Evolutionary conservation across 2,329 filamentous ascomycete genomes (phyloP).

Genomic region (Penicillium sp.): DNA sequence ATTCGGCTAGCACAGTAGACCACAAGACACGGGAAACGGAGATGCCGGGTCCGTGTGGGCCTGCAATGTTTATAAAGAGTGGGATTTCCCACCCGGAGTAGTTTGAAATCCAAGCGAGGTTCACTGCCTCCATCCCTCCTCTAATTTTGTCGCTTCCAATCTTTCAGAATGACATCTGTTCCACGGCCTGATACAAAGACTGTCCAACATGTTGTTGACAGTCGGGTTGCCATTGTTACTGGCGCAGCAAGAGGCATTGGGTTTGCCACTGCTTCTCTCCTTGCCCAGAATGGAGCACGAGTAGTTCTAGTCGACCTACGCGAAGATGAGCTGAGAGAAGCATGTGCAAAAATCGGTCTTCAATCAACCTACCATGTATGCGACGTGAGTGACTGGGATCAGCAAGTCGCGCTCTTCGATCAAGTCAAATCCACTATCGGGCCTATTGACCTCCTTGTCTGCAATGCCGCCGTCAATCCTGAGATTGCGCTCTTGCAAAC

Average conservation of each 20-base stretch:
- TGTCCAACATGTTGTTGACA: not conserved
- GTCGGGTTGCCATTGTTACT: slow-evolving; percentile 18
- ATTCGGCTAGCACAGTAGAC: not conserved
- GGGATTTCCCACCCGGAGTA: not conserved
- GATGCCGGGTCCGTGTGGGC: not conserved
- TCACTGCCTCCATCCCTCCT: not conserved
- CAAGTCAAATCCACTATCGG: slow-evolving; percentile 9
- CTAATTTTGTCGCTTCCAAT: not conserved
- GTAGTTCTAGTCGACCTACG: slow-evolving; percentile 21
- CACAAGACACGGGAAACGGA: not conserved
- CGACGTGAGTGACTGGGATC: slow-evolving; percentile 21
- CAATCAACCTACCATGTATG: slow-evolving; percentile 14
- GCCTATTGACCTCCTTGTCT: slow-evolving; percentile 14
- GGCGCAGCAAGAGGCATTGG: slow-evolving; percentile 26
- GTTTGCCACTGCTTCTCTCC: slow-evolving; percentile 14
- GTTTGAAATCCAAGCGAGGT: not conserved
- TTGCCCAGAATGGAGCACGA: slow-evolving; percentile 18
- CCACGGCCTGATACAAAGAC: slow-evolving; percentile 1
- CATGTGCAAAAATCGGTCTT: slow-evolving; percentile 10
- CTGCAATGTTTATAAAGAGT: not conserved
- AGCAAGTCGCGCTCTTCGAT: slow-evolving; percentile 17
- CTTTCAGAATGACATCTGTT: slow-evolving; percentile 7
- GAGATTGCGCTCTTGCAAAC: slow-evolving; percentile 15
- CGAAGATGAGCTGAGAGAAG: slow-evolving; percentile 13
- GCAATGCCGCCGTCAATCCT: slow-evolving; percentile 20